Evolutionary conservation across 176 grass and related monocot species (phyloP), one percentile per base, ranked within the genome.

Genomic region (Phoenix roebelenii): DNA sequence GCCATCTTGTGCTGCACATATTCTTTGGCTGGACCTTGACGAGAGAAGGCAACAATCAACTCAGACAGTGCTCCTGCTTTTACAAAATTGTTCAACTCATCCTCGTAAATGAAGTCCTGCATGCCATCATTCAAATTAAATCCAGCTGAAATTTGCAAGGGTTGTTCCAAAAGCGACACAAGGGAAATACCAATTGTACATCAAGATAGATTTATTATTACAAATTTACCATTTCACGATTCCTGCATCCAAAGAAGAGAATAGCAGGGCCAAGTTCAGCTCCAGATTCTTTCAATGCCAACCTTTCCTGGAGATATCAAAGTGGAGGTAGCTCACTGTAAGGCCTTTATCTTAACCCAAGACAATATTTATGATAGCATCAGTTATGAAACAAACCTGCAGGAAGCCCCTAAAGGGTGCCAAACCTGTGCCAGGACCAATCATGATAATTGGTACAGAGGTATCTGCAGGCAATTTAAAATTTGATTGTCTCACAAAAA

Each of bases 1-100:
- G 66, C 67, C 92, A 97, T 88, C 77, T 97, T 97, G 73, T 97
- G 92, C 77, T 97, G 92, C 58, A 97, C 92, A 73, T 97, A 97
- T 76, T 97, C 84, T 78, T 91, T 97, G 6, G 75, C 49, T 18
- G 73, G 55, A 64, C 87, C 87, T 66, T 91, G 87, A 7, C 87
- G 84, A 39, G 92, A 97, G 85, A 91, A 97, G 53, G 87, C 83
- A 65, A 91, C 61, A 53, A 97, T 74, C 19, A 97, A 70, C 66
- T 97, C 81, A 15, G 84, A 88, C 49, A 97, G 76, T 18, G 73
- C 78, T 2, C 81, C 87, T 32, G 81, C 75, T 51, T 82, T 28
- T 52, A 91, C 25, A 63, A 97, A 97, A 57, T 73, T 85, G 26
- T 80, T 83, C 72, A 97, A 24, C 68, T 88, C 92, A 4, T 97